Base-by-base conservation (phyloP, 140 eudicot genomes). In the Anethum foeniculum region DNA sequence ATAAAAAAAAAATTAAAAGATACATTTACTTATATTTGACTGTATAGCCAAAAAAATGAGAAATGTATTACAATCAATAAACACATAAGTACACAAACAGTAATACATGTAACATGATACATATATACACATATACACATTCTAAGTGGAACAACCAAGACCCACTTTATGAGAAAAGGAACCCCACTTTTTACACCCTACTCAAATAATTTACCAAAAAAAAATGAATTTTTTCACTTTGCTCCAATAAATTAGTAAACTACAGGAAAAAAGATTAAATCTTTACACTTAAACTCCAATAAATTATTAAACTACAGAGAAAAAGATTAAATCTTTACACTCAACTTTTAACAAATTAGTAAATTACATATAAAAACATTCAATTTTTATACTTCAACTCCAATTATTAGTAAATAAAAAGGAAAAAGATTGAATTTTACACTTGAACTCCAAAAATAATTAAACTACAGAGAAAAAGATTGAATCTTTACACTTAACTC, bases 81-180 rank as follows among this genome's bases (percentile, higher is more conserved):
- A 23, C 28, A n/a, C 32, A 60, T n/a, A 60, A 60, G n/a, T 60
- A 60, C 12, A 14, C 18, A 64, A 2, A 28, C 38, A 58, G 14
- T 58, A 7, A 58, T 52, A 52, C 62, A 18, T 52, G 62, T 1
- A 19, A 7, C 14, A n/a, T 8, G 0, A 7, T 23, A 23, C 8
- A 56, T 23, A 56, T 19, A 18, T 7, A 18, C 67, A 58, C 67
- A 56, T 19, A 18, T 7, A 18, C 67, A 58, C 67, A 58, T 23
- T 58, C 10, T n/a, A 58, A 58, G 30, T 58, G 67, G 67, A 30
- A 69, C 75, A 69, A 68, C 74, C 1, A 69, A 69, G 75, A 67
- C 74, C 76, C 76, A 71, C 76, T 34, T 34, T 71, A 16, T 71
- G 11, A 32, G 44, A 36, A 69, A 30, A 71, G 76, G 25, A 28